These are phyloP conservation scores for Tillandsia leiboldiana DNA, from an alignment of 176 grass and related monocot genomes.

Conservation along the genomic window DNA sequence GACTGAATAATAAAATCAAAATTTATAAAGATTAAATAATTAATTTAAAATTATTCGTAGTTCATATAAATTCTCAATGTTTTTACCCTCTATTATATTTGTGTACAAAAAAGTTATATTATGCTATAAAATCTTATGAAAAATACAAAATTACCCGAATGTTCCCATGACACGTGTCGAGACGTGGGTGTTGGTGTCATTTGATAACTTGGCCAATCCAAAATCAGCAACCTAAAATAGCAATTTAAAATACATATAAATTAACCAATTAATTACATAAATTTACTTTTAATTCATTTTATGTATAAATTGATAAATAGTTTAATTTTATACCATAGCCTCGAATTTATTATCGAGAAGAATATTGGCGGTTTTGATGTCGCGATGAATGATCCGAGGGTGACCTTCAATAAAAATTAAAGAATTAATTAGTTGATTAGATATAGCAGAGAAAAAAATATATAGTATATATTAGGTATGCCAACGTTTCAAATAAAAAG, in stretches of 20 bases:
- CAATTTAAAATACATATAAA: not conserved
- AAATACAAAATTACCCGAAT: constrained; percentile 46
- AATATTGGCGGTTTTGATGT: constrained; percentile 93
- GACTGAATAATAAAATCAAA: no score
- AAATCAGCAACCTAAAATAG: constrained; percentile 72
- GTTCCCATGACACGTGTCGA: constrained; percentile 98
- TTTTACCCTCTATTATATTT: no score
- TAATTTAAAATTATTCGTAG: no score
- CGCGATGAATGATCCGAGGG: constrained; percentile 90
- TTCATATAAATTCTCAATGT: no score
- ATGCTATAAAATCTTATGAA: no score
- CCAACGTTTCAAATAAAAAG: no score
- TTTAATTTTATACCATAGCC: constrained; percentile 40
- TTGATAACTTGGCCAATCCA: constrained; percentile 71
- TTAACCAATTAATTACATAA: not conserved
- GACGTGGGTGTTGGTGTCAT: constrained; percentile 88
- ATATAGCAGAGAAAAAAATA: not conserved
- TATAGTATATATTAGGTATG: no score
- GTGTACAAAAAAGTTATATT: no score
- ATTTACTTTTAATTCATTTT: not conserved
- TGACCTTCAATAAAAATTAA: constrained; percentile 38
- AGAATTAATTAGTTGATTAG: not conserved
- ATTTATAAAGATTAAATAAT: no score
- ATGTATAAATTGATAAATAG: not conserved
- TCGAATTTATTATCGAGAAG: constrained; percentile 88